phyloP scores from a whole-genome alignment of 2,329 filamentous ascomycete genomes.

The Fusarium sp. region DNA sequence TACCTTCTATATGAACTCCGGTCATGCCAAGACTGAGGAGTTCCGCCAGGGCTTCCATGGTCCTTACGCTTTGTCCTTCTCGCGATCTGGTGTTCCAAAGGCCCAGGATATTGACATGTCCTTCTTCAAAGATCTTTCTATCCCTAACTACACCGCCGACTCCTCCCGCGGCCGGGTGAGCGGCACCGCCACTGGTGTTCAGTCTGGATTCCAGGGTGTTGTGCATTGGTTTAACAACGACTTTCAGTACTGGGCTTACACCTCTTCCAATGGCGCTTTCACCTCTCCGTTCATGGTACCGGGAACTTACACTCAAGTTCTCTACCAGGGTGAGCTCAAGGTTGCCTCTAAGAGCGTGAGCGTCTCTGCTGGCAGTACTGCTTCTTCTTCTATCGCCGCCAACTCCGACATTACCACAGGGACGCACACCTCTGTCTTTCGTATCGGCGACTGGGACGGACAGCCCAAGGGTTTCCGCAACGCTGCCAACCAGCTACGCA shows the following conservation, averaged over 20 bases:
- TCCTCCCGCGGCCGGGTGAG: conserved; percentile 66
- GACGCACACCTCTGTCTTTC: conserved; percentile 64
- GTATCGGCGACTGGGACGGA: conserved; percentile 73
- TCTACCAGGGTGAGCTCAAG: conserved; percentile 68
- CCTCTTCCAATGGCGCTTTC: conserved; percentile 63
- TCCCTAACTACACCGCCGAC: conserved; percentile 66
- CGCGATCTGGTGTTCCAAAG: conserved; percentile 63
- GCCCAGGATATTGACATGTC: conserved; percentile 59
- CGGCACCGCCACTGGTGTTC: conserved; percentile 68
- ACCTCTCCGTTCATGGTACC: conserved; percentile 73
- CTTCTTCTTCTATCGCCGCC: conserved; percentile 61
- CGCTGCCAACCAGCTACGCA: conserved; percentile 71
- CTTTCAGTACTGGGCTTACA: conserved; percentile 73
- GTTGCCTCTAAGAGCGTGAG: conserved; percentile 60
- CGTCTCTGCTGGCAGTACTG: conserved; percentile 59
- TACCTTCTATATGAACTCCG: conserved; percentile 76
- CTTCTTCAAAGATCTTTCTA: conserved; percentile 67
- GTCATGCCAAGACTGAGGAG: conserved; percentile 69
- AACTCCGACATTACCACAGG: conserved; percentile 53
- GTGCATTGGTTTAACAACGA: conserved; percentile 72
- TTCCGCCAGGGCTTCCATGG: conserved; percentile 72
- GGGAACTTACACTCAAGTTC: conserved; percentile 73
- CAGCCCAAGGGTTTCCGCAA: conserved; percentile 72
- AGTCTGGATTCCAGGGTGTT: conserved; percentile 61
- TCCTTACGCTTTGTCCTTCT: conserved; percentile 70